phyloP scores from a whole-genome alignment of 768 basidiomycete species.

The Lactarius trivialis region DNA sequence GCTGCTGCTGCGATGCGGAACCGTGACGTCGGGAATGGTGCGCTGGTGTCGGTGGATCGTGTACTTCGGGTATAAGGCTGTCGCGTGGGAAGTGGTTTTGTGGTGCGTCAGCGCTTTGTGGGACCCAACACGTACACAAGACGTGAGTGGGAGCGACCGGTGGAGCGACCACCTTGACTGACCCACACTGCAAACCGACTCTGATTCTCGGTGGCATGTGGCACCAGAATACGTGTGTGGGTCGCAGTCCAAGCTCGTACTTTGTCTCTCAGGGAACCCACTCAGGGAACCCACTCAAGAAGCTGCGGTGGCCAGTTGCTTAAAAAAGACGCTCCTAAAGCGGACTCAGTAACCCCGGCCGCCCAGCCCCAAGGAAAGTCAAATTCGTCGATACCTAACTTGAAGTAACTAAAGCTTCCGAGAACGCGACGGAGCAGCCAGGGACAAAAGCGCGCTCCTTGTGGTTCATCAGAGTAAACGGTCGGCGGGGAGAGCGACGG shows the following conservation, averaged over 20 bases:
- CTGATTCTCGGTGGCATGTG: background rate
- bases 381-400: background rate
- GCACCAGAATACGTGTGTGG: background rate
- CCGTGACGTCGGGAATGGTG: background rate
- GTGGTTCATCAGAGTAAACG: background rate
- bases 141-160: background rate
- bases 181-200: background rate
- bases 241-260: background rate
- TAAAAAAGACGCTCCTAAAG: background rate
- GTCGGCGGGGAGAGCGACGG: background rate
- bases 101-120: background rate
- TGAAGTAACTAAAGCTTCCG: background rate
- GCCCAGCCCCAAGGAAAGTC: background rate
- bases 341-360: background rate
- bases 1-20: background rate
- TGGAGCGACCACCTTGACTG: background rate
- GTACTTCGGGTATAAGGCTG: background rate
- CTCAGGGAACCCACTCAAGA: background rate
- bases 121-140: background rate
- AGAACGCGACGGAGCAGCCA: background rate
- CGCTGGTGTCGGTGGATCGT: background rate
- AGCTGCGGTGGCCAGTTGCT: background rate
- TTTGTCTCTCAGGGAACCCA: background rate
- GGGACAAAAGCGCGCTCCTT: background rate
- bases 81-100: background rate